Percentiles rank a stretch among this genome's conserved stretches.
Evolutionary conservation across 306 rosid species (phyloP).

Genomic region (Calophaca sinica): DNA sequence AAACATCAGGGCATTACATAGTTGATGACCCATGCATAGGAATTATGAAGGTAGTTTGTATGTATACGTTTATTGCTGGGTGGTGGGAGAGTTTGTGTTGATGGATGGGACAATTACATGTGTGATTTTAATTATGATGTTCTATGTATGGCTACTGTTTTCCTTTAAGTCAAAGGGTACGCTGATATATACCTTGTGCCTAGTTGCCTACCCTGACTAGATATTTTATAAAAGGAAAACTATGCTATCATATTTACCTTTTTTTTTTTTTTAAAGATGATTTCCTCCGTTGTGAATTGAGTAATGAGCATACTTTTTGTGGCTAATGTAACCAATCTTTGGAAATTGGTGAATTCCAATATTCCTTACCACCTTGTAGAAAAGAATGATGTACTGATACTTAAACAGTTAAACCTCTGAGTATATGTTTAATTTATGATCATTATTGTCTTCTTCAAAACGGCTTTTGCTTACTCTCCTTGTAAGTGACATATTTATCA

Average conservation of each 20-base stretch:
- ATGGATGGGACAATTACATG: neutral
- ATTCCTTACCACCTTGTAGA: neutral
- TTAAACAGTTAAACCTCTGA: slow-evolving; percentile 22
- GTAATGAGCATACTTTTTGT: slow-evolving; percentile 9
- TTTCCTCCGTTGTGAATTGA: neutral
- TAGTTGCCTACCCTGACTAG: neutral
- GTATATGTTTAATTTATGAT: neutral
- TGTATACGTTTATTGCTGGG: neutral
- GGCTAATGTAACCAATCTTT: slow-evolving; percentile 9
- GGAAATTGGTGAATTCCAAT: neutral
- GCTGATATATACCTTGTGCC: neutral
- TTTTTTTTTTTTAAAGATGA: neutral
- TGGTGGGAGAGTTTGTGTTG: neutral
- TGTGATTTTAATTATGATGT: slow-evolving; percentile 16
- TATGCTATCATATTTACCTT: slow-evolving; percentile 1
- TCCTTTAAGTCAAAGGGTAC: slow-evolving; percentile 7
- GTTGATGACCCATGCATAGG: slow-evolving; percentile 23
- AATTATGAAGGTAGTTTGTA: neutral
- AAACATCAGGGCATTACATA: neutral
- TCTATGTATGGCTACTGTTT: neutral
- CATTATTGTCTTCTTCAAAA: neutral
- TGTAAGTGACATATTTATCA: neutral
- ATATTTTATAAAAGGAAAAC: neutral
- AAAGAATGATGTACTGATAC: slow-evolving; percentile 12
- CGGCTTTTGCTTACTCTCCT: neutral